phyloP scores from a whole-genome alignment of 192 early-diverging fungal genomes.

The Coemansia sp. region DNA sequence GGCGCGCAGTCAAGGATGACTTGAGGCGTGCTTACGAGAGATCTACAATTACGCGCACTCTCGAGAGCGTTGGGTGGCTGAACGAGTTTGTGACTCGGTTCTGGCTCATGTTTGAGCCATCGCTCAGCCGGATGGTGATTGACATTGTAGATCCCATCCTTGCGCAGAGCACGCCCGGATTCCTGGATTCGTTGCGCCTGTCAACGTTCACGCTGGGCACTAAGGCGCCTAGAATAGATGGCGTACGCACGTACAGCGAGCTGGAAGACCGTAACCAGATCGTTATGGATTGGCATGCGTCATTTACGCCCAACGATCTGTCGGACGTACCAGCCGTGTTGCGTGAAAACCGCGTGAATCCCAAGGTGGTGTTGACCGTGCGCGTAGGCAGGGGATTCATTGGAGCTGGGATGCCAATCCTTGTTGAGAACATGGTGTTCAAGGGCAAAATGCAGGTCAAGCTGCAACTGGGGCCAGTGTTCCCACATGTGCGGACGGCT shows the following conservation, averaged over 20 bases:
- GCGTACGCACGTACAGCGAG: conserved; percentile 69
- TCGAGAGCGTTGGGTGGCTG: conserved; percentile 83
- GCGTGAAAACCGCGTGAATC: conserved; percentile 71
- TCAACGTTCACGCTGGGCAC: conserved; percentile 77
- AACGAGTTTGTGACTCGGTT: conserved; percentile 84
- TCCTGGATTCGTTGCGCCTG: conserved; percentile 74
- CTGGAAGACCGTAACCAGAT: conserved; percentile 70
- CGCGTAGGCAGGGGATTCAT: conserved; percentile 85
- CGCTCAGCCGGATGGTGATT: conserved; percentile 72
- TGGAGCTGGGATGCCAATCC: conserved; percentile 79
- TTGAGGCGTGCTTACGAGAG: conserved; percentile 63
- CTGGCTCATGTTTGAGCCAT: conserved; percentile 91
- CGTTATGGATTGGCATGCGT: conserved; percentile 88
- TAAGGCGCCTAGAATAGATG: conserved; percentile 70
- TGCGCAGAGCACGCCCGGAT: conserved; percentile 71
- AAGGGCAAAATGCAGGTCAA: conserved; percentile 72
- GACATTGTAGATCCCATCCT: conserved; percentile 72
- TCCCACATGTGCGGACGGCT: conserved; percentile 83
- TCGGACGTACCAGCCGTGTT: conserved; percentile 69
- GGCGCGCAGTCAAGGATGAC: conserved; percentile 69
- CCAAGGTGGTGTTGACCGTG: conserved; percentile 83
- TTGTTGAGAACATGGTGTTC: conserved; percentile 85
- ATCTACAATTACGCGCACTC: conserved; percentile 46
- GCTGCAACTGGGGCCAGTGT: conserved; percentile 81
- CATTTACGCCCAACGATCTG: conserved; percentile 82